Conservation (phyloP, 106 monocot genomes). For the Apostasia ramifera region DNA sequence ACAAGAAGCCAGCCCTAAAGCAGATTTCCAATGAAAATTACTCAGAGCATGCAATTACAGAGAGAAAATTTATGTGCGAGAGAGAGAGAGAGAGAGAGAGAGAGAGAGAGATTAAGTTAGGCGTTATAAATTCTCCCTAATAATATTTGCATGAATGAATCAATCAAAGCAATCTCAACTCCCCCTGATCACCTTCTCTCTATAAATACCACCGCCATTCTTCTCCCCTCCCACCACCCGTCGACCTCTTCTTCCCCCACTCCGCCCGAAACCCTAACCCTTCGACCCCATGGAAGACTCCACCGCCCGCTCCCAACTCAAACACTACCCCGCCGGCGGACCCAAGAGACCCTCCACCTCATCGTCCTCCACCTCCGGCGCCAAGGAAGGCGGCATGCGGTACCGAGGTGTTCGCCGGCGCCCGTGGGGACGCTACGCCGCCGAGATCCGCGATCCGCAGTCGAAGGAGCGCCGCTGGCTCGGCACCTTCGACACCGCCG, state of each 20-base stretch:
- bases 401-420: conserved; percentile 64
- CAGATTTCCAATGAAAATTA: conserved; percentile 4
- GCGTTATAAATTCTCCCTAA: not conserved
- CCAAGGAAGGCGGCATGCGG: conserved; percentile 16
- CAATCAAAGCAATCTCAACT: not conserved
- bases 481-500: conserved; percentile 76
- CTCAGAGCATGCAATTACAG: no score
- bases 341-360: conserved; percentile 3
- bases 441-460: conserved; percentile 45
- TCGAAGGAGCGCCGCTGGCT: conserved; percentile 80
- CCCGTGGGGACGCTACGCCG: conserved; percentile 52
- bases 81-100: conserved; percentile 1
- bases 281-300: not conserved
- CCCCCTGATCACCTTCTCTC: not conserved
- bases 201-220: not conserved
- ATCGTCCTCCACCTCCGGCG: not conserved
- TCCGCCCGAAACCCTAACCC: not conserved
- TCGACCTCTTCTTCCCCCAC: not conserved
- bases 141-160: not conserved
- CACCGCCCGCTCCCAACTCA: not conserved
- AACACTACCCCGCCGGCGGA: not conserved
- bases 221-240: not conserved
- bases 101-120: not conserved
- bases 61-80: not conserved
- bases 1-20: no score